These are phyloP conservation scores for Lagenaria siceraria DNA, from an alignment of 306 rosid genomes.

Conservation along the genomic window DNA sequence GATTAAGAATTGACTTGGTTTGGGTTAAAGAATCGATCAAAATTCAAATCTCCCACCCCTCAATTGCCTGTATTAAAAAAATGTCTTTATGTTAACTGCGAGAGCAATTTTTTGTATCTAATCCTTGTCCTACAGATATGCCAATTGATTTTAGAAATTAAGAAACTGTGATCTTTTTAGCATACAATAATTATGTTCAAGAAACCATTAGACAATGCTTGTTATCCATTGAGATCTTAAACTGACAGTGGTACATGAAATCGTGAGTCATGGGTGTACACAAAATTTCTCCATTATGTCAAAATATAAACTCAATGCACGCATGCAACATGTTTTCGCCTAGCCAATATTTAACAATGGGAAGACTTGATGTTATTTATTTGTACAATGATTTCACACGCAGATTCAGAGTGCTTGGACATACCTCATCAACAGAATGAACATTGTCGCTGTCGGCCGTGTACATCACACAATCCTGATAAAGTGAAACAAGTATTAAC, in stretches of 20 bases:
- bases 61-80: not conserved
- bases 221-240: not conserved
- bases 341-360: not conserved
- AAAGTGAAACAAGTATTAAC: not conserved
- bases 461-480: slow-evolving; percentile 79
- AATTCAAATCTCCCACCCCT: not conserved
- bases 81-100: not conserved
- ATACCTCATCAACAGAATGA: slow-evolving; percentile 93
- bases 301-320: not conserved
- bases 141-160: not conserved
- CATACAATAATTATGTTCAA: not conserved
- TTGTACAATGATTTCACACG: not conserved
- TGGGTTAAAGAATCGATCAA: not conserved
- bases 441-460: slow-evolving; percentile 60
- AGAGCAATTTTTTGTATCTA: not conserved
- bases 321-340: not conserved
- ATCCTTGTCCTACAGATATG: not conserved
- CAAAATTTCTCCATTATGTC: not conserved
- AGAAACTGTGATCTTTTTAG: not conserved
- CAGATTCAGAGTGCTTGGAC: slow-evolving; percentile 8
- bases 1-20: not conserved
- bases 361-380: not conserved
- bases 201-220: not conserved
- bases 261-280: not conserved
- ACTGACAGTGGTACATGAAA: not conserved